These are phyloP conservation scores for Papilionanthe hybrid DNA, from an alignment of 116 monocot species.

Conservation along the genomic window DNA sequence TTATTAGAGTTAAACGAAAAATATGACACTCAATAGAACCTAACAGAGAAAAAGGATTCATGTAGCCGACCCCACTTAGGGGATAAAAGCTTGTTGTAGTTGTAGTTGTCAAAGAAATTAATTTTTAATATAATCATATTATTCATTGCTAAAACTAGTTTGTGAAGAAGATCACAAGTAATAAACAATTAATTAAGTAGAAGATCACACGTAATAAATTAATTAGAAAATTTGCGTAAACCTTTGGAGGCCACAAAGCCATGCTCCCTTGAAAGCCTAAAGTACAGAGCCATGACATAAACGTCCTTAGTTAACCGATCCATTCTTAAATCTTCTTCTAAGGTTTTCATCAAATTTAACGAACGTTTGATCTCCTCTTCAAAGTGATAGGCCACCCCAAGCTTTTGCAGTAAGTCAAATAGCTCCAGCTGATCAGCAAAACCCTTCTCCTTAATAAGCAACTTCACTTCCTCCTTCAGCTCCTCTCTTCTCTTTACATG, in stretches of 20 bases:
- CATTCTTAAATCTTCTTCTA: neutral
- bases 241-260: neutral
- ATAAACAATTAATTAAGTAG: too few species aligned
- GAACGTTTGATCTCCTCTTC: neutral
- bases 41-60: too few species aligned
- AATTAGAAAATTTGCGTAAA: neutral
- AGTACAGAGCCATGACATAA: neutral
- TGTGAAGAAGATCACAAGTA: too few species aligned
- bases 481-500: neutral
- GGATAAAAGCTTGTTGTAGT: too few species aligned
- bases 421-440: constrained; percentile 2
- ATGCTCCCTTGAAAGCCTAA: constrained; percentile 3
- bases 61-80: too few species aligned
- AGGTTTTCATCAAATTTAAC: neutral
- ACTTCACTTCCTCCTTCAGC: neutral
- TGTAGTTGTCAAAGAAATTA: too few species aligned
- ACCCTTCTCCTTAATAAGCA: neutral
- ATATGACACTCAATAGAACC: too few species aligned
- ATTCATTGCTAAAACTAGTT: too few species aligned
- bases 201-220: too few species aligned
- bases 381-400: neutral
- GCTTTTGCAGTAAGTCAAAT: neutral
- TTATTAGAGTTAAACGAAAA: too few species aligned
- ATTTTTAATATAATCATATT: too few species aligned
- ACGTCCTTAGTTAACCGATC: neutral